A percentile compares a stretch with the other conserved stretches of the same genome.
phyloP scores from a whole-genome alignment of 352 stramenopile genomes.

The Pythium pyrilobum region DNA sequence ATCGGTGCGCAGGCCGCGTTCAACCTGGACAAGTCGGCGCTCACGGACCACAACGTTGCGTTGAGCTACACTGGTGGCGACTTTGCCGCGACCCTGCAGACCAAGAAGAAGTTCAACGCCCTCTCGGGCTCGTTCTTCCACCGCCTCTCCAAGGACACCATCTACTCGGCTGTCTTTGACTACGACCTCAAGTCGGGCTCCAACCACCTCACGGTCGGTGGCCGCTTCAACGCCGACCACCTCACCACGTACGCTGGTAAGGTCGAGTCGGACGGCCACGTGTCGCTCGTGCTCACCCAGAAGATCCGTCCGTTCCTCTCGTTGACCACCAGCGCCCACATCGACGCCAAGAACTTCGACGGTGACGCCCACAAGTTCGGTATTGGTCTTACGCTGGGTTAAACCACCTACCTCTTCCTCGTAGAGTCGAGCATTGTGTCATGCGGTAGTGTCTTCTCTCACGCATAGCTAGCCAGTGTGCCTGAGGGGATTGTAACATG shows the following conservation, averaged over 20 bases:
- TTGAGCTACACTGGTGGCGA: constrained; percentile 72
- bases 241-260: constrained; percentile 83
- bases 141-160: constrained; percentile 72
- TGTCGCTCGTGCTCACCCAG: constrained; percentile 80
- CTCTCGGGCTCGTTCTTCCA: constrained; percentile 82
- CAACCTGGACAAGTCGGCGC: constrained; percentile 75
- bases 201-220: constrained; percentile 78
- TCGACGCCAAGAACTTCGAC: constrained; percentile 91
- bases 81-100: constrained; percentile 74
- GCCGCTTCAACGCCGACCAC: constrained; percentile 77
- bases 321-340: constrained; percentile 80
- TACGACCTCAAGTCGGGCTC: constrained; percentile 83
- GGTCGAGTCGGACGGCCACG: constrained; percentile 83
- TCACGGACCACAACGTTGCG: constrained; percentile 81
- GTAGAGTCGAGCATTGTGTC: constrained; percentile 9
- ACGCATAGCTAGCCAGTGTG: background rate
- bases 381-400: constrained; percentile 83
- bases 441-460: constrained; percentile 5
- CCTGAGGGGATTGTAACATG: constrained; percentile 16
- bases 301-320: constrained; percentile 84
- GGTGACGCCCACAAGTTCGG: constrained; percentile 89
- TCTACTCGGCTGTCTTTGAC: constrained; percentile 86
- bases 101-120: constrained; percentile 86
- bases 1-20: constrained; percentile 67
- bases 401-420: constrained; percentile 24